These are phyloP conservation scores for Mucor ambiguus DNA, from an alignment of 371 early-diverging fungal genomes.

Conservation along the genomic window DNA sequence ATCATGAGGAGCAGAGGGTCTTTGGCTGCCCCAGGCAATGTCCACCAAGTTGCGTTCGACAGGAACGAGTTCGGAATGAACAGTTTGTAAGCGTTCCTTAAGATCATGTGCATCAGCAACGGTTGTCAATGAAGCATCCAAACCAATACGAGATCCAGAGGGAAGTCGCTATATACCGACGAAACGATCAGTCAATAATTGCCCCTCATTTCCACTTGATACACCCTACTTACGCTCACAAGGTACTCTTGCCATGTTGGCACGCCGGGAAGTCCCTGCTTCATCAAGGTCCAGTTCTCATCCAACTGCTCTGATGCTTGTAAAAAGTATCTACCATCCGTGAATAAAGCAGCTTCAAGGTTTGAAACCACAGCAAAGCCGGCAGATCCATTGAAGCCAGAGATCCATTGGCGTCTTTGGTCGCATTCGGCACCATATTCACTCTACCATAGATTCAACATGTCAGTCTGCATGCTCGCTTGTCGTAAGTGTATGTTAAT, in stretches of 20 bases:
- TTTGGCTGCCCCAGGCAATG: constrained; percentile 70
- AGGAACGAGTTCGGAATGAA: constrained; percentile 59
- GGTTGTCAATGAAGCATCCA: constrained; percentile 84
- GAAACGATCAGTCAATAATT: background rate
- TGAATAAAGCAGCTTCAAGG: constrained; percentile 85
- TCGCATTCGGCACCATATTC: constrained; percentile 94
- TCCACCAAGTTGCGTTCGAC: constrained; percentile 79
- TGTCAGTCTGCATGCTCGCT: background rate
- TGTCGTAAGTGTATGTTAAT: background rate
- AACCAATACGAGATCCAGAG: constrained; percentile 74
- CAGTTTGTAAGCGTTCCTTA: constrained; percentile 50
- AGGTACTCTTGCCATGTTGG: constrained; percentile 92
- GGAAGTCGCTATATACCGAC: constrained; percentile 56
- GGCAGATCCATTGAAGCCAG: constrained; percentile 97
- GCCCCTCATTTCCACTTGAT: no score
- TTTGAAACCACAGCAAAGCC: constrained; percentile 84
- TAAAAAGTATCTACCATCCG: constrained; percentile 98
- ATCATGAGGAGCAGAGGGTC: constrained; percentile 70
- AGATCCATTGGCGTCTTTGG: constrained; percentile 85
- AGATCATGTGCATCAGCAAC: constrained; percentile 68
- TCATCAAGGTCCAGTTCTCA: constrained; percentile 90
- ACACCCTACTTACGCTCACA: constrained; percentile 45
- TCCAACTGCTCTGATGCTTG: constrained; percentile 96
- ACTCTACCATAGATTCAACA: constrained; percentile 67
- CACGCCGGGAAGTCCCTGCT: constrained; percentile 83